Evolutionary conservation across 1,139 yeast genomes (phyloP).

Genomic region (Sugiyamaella paludigena): DNA sequence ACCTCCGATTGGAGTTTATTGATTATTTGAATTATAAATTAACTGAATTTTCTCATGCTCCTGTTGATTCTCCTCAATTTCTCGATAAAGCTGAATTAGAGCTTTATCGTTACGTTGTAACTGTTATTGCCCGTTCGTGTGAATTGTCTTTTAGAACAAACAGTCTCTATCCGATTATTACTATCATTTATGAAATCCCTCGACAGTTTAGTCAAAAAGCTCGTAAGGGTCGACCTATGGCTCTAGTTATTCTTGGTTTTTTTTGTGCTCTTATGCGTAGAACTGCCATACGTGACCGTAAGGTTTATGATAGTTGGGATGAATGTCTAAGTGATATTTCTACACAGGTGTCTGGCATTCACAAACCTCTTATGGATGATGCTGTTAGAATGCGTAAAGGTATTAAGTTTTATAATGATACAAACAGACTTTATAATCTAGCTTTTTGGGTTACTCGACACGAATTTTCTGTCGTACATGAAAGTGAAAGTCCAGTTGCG

Average conservation of each 20-base stretch:
- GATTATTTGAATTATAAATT: constrained; percentile 1
- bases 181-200: constrained; percentile 7
- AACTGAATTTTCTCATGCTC: not conserved
- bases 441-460: constrained; percentile 1
- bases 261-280: constrained; percentile 8
- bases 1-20: constrained; percentile 4
- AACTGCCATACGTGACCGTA: constrained; percentile 5
- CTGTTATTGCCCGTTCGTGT: constrained; percentile 1
- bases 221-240: constrained; percentile 10
- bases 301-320: constrained; percentile 9
- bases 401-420: not conserved
- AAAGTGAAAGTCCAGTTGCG: too few relatives aligned
- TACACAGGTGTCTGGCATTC: not conserved
- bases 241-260: constrained; percentile 6
- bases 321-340: constrained; percentile 4
- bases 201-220: constrained; percentile 4
- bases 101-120: not conserved
- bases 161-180: constrained; percentile 10
- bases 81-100: not conserved
- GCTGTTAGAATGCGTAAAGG: constrained; percentile 8
- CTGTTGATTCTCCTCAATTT: too few relatives aligned
- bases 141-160: not conserved
- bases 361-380: constrained; percentile 3
- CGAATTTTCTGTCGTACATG: too few relatives aligned
- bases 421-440: not conserved